phyloP scores from a whole-genome alignment of 139 green algal genomes.

The Pedinophyceae sp. region DNA sequence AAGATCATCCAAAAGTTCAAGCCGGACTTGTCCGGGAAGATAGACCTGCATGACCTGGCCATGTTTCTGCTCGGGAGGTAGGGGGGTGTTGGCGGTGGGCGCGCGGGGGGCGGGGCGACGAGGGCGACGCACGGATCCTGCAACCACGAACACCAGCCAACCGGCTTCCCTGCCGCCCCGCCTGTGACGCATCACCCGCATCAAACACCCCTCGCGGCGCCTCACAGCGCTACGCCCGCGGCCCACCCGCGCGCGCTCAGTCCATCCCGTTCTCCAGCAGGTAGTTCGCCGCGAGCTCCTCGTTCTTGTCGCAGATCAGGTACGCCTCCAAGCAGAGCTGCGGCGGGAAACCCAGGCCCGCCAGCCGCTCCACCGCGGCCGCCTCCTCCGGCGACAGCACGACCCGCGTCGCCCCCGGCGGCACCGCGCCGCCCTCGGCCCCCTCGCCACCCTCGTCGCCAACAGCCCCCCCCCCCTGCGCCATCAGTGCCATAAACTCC shows the following conservation, averaged over 20 bases:
- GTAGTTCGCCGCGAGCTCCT: constrained; percentile 93
- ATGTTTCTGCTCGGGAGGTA: no score
- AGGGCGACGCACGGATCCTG: no score
- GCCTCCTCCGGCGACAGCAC: constrained; percentile 59
- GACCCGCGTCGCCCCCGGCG: constrained; percentile 24
- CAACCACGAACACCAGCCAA: no score
- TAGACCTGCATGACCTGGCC: no score
- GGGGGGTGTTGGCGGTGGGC: no score
- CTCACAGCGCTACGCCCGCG: no score
- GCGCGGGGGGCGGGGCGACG: no score
- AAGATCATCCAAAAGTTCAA: no score
- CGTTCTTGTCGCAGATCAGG: constrained; percentile 90
- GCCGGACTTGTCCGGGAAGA: no score
- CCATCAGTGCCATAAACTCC: constrained; percentile 85
- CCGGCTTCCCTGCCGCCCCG: no score
- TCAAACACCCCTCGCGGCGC: no score
- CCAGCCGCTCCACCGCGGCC: constrained; percentile 55
- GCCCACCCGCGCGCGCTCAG: background rate
- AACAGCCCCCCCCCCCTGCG: constrained; percentile 17
- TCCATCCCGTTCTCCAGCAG: constrained; percentile 66
- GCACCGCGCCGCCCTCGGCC: constrained; percentile 6
- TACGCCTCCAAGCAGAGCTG: constrained; percentile 71
- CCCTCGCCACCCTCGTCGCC: constrained; percentile 6
- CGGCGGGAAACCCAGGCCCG: constrained; percentile 77
- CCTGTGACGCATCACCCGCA: no score